These are phyloP conservation scores for Scheffersomyces quercinus DNA, from an alignment of 1,139 yeast species.

Conservation along the genomic window DNA sequence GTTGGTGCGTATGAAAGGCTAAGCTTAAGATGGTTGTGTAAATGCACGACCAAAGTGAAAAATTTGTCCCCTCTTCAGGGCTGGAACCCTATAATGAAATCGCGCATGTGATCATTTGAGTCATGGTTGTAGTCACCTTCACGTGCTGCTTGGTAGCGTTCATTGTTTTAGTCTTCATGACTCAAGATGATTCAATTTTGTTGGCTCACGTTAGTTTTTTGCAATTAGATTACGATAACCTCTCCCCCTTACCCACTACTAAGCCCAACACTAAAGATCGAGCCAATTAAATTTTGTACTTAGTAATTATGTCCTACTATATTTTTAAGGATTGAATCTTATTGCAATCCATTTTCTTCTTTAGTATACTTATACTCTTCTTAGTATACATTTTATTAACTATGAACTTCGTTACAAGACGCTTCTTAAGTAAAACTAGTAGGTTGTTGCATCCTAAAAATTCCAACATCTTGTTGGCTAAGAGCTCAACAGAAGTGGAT, in stretches of 20 bases:
- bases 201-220: neutral
- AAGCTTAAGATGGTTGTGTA: neutral
- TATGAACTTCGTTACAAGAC: neutral
- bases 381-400: neutral
- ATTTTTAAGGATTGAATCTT: too few species aligned
- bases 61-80: slow-evolving; percentile 2
- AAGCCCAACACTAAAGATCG: too few species aligned
- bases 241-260: neutral
- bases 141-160: neutral
- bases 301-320: too few species aligned
- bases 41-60: neutral
- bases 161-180: neutral
- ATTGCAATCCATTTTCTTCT: too few species aligned
- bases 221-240: neutral
- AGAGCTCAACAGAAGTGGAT: slow-evolving; percentile 5
- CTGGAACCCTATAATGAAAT: slow-evolving; percentile 4
- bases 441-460: neutral
- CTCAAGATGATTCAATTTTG: slow-evolving; percentile 8
- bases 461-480: slow-evolving; percentile 2
- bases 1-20: neutral
- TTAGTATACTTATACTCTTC: neutral
- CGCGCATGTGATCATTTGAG: slow-evolving; percentile 9
- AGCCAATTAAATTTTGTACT: too few species aligned
- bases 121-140: neutral
- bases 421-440: slow-evolving; percentile 2